Percentiles rank a stretch among this genome's conserved stretches.
phyloP scores from a whole-genome alignment of 2,329 filamentous ascomycete species.

The Penicillium griseofulvum region DNA sequence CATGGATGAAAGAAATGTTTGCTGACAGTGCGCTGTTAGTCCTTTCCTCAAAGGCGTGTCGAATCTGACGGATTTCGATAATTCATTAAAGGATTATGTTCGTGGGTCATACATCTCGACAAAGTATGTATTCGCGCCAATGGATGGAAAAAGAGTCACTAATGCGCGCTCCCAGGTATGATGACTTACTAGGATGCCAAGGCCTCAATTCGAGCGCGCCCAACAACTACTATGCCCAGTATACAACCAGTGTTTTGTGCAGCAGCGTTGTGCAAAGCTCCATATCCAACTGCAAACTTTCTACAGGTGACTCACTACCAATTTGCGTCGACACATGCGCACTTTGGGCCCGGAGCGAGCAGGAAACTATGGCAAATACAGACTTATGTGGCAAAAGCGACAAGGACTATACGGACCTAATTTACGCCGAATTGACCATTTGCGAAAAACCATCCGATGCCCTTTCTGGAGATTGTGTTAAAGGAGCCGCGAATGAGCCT shows the following conservation, averaged over 20 bases:
- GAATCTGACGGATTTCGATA: conserved; percentile 73
- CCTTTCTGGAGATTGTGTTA: conserved; percentile 71
- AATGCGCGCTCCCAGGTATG: conserved; percentile 61
- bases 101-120: conserved; percentile 68
- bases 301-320: conserved; percentile 63
- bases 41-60: conserved; percentile 83
- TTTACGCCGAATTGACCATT: conserved; percentile 87
- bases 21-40: conserved; percentile 50
- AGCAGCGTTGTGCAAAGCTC: conserved; percentile 94
- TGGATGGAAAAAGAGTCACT: neutral
- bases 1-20: conserved; percentile 11
- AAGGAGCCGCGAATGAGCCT: conserved; percentile 75
- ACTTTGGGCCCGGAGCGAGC: conserved; percentile 69
- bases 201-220: conserved; percentile 75
- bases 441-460: conserved; percentile 81
- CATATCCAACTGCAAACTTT: conserved; percentile 64
- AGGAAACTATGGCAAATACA: conserved; percentile 72
- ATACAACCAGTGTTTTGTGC: conserved; percentile 87
- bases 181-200: conserved; percentile 74
- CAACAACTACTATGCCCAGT: conserved; percentile 82
- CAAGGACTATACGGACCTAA: conserved; percentile 67
- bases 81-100: conserved; percentile 67
- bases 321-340: conserved; percentile 89
- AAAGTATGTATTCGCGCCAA: conserved; percentile 59
- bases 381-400: conserved; percentile 68